phyloP scores from a whole-genome alignment of 495 filamentous ascomycete genomes.

The Penicillium paradoxum region DNA sequence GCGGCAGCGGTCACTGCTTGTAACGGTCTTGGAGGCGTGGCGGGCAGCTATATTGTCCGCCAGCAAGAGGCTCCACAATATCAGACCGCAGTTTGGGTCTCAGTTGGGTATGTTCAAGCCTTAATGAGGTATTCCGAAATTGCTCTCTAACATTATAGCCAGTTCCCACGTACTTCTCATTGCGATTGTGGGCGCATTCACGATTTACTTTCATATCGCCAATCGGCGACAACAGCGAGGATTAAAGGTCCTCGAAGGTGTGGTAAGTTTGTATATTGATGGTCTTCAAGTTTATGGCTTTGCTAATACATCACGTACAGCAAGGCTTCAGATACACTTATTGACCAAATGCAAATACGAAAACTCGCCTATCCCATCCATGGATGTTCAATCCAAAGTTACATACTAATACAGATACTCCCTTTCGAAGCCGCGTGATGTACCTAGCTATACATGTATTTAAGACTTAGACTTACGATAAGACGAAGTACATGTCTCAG shows the following conservation, averaged over 20 bases:
- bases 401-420: not conserved
- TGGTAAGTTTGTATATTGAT: constrained; percentile 26
- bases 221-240: constrained; percentile 51
- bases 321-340: constrained; percentile 50
- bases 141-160: not conserved
- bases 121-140: constrained; percentile 19
- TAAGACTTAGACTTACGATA: too few species aligned
- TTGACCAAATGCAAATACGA: constrained; percentile 13
- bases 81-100: constrained; percentile 8
- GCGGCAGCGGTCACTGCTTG: constrained; percentile 64
- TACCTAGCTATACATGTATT: too few species aligned
- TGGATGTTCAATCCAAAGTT: not conserved
- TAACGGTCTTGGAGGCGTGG: constrained; percentile 72
- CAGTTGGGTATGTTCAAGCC: not conserved
- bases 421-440: too few species aligned
- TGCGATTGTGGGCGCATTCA: constrained; percentile 53
- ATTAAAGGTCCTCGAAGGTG: constrained; percentile 49
- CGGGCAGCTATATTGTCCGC: constrained; percentile 69
- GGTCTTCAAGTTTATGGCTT: not conserved
- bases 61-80: constrained; percentile 56
- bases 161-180: constrained; percentile 65
- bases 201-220: constrained; percentile 55
- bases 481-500: too few species aligned
- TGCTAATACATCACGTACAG: constrained; percentile 14
- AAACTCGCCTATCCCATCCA: not conserved